phyloP scores from a whole-genome alignment of 2,329 filamentous ascomycete species.

The Incumbomyces delicatus region DNA sequence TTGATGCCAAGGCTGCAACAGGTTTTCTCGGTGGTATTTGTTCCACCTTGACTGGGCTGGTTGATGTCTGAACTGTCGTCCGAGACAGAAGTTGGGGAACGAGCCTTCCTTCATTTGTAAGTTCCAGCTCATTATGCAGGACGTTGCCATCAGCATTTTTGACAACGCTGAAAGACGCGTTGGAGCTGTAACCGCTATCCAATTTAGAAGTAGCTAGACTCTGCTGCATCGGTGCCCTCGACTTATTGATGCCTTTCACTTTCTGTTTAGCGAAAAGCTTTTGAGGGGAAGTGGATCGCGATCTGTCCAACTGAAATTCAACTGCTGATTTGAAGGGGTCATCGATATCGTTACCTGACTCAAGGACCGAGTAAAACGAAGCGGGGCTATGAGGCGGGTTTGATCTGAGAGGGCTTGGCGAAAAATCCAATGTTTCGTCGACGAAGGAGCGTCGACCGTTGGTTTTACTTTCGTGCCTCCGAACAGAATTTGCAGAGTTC shows the following conservation, averaged over 20 bases:
- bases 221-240: neutral
- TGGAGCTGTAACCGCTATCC: constrained; percentile 22
- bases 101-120: neutral
- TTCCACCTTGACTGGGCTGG: neutral
- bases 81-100: neutral
- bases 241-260: neutral
- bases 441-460: neutral
- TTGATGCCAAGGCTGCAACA: neutral
- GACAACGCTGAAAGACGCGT: constrained; percentile 11
- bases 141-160: no score
- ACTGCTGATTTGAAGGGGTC: constrained; percentile 12
- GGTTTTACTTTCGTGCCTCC: neutral
- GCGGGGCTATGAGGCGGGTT: neutral
- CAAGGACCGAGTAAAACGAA: constrained; percentile 2
- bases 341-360: neutral
- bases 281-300: constrained; percentile 1
- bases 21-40: neutral
- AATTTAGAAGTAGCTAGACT: constrained; percentile 9
- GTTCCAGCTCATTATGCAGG: neutral
- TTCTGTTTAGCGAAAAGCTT: constrained; percentile 3
- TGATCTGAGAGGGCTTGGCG: neutral
- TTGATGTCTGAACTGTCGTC: neutral
- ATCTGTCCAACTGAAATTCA: constrained; percentile 8
- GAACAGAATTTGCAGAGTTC: neutral
- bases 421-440: neutral